These are phyloP conservation scores for Lactifluus pinguis DNA, from an alignment of 768 basidiomycete species.

Conservation along the genomic window DNA sequence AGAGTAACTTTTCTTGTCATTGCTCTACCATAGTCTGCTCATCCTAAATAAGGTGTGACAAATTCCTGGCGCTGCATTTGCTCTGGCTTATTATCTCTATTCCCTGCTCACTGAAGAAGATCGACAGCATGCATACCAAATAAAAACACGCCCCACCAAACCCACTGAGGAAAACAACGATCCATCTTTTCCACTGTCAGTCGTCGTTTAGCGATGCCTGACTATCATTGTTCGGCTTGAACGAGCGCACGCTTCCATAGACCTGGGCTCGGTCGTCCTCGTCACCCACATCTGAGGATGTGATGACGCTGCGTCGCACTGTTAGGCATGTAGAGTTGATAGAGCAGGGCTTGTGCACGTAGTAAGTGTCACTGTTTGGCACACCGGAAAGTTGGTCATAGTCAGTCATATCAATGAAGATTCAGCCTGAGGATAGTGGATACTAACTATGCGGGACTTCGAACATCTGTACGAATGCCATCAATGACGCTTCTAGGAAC, in stretches of 20 bases:
- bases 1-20: neutral
- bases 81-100: neutral
- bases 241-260: neutral
- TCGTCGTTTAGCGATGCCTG: neutral
- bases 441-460: constrained; percentile 15
- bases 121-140: neutral
- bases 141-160: neutral
- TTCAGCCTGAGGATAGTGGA: neutral
- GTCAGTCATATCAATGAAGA: neutral
- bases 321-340: neutral
- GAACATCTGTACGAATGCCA: constrained; percentile 5
- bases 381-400: neutral
- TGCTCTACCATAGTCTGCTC: too few relatives aligned
- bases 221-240: neutral
- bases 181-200: neutral
- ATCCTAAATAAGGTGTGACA: too few relatives aligned
- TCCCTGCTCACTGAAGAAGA: neutral
- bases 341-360: neutral
- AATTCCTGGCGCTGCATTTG: too few relatives aligned
- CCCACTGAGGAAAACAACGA: neutral
- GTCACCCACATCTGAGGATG: constrained; percentile 31
- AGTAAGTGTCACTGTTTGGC: constrained; percentile 3
- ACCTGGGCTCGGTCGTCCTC: constrained; percentile 18
- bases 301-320: constrained; percentile 4
- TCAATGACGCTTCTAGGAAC: neutral